A percentile compares a stretch with the other conserved stretches of the same genome.
Conservation (phyloP, 148 eudicot genomes). For the Chenopodium berlandieri region DNA sequence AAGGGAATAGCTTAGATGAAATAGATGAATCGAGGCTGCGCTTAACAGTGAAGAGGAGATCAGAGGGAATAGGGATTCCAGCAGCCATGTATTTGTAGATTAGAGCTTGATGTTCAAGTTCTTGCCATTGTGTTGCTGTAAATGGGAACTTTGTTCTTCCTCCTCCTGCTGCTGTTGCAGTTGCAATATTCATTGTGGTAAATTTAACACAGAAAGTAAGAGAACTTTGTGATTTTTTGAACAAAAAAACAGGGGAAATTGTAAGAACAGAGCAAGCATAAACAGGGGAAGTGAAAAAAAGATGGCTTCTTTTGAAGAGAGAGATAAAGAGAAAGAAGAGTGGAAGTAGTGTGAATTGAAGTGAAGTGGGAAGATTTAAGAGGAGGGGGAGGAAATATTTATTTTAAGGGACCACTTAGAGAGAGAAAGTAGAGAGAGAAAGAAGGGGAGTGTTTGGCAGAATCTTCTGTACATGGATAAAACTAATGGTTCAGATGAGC, state of each 20-base stretch:
- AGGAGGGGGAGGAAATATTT: neutral
- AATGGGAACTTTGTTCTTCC: slow-evolving; percentile 59
- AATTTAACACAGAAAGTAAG: neutral
- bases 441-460: slow-evolving; percentile 35
- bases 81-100: slow-evolving; percentile 89
- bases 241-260: neutral
- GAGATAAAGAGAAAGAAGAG: neutral
- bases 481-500: slow-evolving; percentile 69
- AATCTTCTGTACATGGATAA: slow-evolving; percentile 75
- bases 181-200: slow-evolving; percentile 17
- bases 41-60: slow-evolving; percentile 75
- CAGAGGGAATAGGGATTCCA: slow-evolving; percentile 88
- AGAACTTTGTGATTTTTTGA: neutral
- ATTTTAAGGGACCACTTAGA: slow-evolving; percentile 46
- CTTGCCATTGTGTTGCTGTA: slow-evolving; percentile 91
- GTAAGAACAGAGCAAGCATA: neutral
- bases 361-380: neutral
- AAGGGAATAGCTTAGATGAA: slow-evolving; percentile 63
- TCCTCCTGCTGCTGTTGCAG: slow-evolving; percentile 7
- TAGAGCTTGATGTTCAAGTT: slow-evolving; percentile 88
- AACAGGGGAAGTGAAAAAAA: neutral
- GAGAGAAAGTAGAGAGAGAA: slow-evolving; percentile 2
- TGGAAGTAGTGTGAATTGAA: neutral
- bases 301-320: neutral
- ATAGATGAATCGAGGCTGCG: slow-evolving; percentile 63